Percentiles rank a stretch among this genome's conserved stretches.
Conservation (phyloP, 75 land plant genomes). For the Picea sitchensis region DNA sequence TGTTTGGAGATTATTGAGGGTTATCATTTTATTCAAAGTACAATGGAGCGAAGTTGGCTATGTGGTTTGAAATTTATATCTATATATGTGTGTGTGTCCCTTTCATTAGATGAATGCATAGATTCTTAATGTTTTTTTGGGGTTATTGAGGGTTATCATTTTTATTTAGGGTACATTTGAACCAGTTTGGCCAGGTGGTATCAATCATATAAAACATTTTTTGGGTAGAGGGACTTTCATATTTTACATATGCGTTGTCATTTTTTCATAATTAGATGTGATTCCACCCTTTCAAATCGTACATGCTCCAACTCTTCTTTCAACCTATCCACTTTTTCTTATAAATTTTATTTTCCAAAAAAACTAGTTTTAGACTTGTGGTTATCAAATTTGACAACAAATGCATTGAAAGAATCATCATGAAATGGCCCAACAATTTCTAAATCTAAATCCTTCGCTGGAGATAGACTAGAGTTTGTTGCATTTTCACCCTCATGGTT, state of each 20-base stretch:
- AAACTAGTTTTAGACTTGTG: conserved; percentile 19
- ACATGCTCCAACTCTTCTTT: conserved; percentile 15
- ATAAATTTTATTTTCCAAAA: conserved; percentile 24
- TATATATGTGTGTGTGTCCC: too few species aligned
- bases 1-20: too few species aligned
- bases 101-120: too few species aligned
- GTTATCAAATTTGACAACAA: conserved; percentile 77
- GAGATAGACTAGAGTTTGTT: neutral
- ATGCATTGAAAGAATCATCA: conserved; percentile 65
- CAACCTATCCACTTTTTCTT: conserved; percentile 59
- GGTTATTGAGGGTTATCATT: too few species aligned
- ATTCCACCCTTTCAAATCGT: conserved; percentile 66
- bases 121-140: too few species aligned
- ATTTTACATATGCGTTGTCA: conserved; percentile 33
- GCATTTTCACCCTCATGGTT: conserved; percentile 15
- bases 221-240: too few species aligned
- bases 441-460: conserved; percentile 10
- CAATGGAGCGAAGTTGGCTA: too few species aligned
- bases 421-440: conserved; percentile 17
- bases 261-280: conserved; percentile 81
- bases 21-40: too few species aligned
- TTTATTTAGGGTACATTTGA: too few species aligned
- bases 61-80: too few species aligned
- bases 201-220: too few species aligned
- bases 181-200: too few species aligned